A percentile compares a stretch with the other conserved stretches of the same genome.
These are phyloP conservation scores for Neonectria punicea DNA, from an alignment of 2,329 filamentous ascomycete genomes.

Conservation along the genomic window DNA sequence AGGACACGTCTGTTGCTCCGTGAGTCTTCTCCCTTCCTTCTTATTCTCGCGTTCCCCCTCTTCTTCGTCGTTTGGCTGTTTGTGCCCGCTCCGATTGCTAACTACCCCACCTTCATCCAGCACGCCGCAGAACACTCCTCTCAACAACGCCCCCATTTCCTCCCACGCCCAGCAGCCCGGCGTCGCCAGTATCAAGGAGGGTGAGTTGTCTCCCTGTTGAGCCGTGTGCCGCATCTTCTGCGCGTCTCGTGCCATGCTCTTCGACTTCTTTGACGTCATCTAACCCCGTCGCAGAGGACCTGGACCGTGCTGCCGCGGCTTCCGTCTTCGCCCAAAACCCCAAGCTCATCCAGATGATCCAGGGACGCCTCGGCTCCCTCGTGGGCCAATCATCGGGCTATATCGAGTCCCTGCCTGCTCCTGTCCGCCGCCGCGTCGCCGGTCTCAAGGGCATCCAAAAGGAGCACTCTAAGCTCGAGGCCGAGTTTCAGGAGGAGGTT, in stretches of 20 bases:
- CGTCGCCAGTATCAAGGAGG: conserved; percentile 96
- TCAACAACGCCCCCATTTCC: conserved; percentile 94
- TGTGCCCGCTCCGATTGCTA: conserved; percentile 45
- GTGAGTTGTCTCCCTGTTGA: conserved; percentile 62
- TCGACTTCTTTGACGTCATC: conserved; percentile 25
- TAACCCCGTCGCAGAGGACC: conserved; percentile 73
- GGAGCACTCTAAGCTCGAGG: conserved; percentile 97
- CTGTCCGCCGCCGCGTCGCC: conserved; percentile 91
- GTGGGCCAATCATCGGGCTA: conserved; percentile 97
- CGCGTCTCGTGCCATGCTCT: conserved; percentile 5
- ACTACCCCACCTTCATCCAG: conserved; percentile 68
- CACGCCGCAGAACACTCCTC: conserved; percentile 98
- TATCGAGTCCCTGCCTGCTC: conserved; percentile 91
- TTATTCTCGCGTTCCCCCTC: conserved; percentile 25
- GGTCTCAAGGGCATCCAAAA: conserved; percentile 98
- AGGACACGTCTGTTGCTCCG: conserved; percentile 67
- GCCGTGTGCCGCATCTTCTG: background rate
- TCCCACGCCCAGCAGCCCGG: conserved; percentile 96
- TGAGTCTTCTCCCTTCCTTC: conserved; percentile 53
- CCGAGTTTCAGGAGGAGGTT: conserved; percentile 98
- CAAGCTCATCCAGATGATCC: conserved; percentile 94
- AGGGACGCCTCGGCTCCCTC: conserved; percentile 92
- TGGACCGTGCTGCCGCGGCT: conserved; percentile 87
- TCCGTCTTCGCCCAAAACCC: conserved; percentile 97
- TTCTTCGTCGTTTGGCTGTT: conserved; percentile 20